phyloP scores from a whole-genome alignment of 305 asterid species.

The Fraxinus baroniana region DNA sequence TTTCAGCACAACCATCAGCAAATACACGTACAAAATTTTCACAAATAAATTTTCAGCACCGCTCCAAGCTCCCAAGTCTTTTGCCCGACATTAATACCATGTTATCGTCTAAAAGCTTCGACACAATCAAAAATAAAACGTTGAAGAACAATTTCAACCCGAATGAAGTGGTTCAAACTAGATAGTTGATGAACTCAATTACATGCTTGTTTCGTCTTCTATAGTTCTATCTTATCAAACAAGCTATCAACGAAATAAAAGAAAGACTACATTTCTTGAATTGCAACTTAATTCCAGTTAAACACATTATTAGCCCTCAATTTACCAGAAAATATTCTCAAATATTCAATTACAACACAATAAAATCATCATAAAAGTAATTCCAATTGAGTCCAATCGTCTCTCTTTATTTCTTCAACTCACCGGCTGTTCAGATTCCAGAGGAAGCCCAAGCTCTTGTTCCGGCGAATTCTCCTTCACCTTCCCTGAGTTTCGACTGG shows the following conservation, averaged over 20 bases:
- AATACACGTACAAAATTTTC: no score
- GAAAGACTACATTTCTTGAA: background rate
- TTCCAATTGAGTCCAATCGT: background rate
- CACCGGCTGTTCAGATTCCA: conserved; percentile 48
- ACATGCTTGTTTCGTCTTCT: background rate
- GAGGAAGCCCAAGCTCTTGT: conserved; percentile 59
- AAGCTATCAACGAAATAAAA: background rate
- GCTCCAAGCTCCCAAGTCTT: no score
- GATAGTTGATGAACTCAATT: background rate
- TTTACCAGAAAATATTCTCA: conserved; percentile 7
- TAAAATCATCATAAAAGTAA: background rate
- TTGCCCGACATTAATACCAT: no score
- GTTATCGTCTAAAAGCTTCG: background rate
- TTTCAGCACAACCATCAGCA: no score
- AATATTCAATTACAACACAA: background rate
- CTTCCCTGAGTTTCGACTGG: conserved; percentile 32
- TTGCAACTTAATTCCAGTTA: background rate
- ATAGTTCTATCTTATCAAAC: background rate
- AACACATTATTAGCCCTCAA: background rate
- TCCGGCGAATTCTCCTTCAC: conserved; percentile 27
- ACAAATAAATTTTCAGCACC: no score
- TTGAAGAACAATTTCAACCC: background rate
- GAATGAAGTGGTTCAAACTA: background rate
- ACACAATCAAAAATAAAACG: background rate
- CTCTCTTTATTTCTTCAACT: conserved; percentile 22